phyloP scores from a whole-genome alignment of 371 early-diverging fungal genomes.

The Homolaphlyctis polyrhiza region DNA sequence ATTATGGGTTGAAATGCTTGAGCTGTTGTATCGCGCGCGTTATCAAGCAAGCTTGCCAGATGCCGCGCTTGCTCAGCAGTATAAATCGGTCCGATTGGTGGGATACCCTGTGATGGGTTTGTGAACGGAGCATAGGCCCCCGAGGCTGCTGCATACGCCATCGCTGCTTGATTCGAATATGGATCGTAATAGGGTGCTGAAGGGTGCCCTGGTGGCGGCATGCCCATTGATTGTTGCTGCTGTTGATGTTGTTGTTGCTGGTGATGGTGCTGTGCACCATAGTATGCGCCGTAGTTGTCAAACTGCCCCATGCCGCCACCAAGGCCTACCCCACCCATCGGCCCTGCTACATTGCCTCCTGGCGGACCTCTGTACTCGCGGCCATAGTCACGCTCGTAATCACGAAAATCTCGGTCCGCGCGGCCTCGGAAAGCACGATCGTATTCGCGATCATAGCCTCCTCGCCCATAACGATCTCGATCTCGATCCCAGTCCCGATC shows the following conservation, averaged over 20 bases:
- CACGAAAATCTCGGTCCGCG: background rate
- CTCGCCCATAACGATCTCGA: background rate
- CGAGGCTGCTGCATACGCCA: too few species aligned
- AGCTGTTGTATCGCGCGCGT: too few species aligned
- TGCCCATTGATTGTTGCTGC: background rate
- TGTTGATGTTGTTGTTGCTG: background rate
- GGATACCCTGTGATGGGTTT: too few species aligned
- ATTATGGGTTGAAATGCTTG: too few species aligned
- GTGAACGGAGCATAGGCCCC: too few species aligned
- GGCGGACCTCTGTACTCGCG: background rate
- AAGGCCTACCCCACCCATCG: background rate
- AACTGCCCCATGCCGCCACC: background rate
- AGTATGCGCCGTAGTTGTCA: background rate
- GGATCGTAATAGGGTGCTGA: too few species aligned
- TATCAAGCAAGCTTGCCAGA: too few species aligned
- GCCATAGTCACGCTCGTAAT: background rate
- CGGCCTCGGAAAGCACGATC: background rate
- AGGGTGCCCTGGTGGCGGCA: background rate
- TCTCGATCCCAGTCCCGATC: background rate
- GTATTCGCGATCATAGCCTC: background rate
- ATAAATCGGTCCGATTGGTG: too few species aligned
- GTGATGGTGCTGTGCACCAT: background rate
- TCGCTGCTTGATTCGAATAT: too few species aligned
- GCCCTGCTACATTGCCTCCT: background rate
- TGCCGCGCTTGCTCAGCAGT: too few species aligned